Conservation (phyloP, 106 monocot species). For the Apostasia ramifera region DNA sequence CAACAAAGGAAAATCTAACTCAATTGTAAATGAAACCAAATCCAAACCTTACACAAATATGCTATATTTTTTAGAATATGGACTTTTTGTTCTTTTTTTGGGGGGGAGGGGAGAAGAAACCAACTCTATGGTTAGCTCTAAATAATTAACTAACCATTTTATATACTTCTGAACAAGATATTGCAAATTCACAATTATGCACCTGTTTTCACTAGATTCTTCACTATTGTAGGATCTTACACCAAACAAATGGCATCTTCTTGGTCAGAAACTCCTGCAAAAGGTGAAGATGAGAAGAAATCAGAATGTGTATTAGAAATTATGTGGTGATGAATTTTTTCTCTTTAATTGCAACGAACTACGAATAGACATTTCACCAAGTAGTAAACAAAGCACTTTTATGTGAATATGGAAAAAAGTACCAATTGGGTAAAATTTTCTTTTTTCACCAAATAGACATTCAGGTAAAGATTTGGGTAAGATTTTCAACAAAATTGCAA, state of each 20-base stretch:
- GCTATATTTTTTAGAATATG: conserved; percentile 1
- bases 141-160: conserved; percentile 20
- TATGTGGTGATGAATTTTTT: background rate
- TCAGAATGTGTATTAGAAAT: background rate
- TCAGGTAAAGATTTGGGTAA: background rate
- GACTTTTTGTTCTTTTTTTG: background rate
- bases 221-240: conserved; percentile 13
- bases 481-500: too few species aligned
- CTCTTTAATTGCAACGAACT: background rate
- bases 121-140: conserved; percentile 12
- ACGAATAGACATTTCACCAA: background rate
- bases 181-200: conserved; percentile 17
- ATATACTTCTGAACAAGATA: conserved; percentile 10
- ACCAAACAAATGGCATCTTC: conserved; percentile 12
- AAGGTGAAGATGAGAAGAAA: background rate
- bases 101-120: background rate
- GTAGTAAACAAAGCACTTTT: background rate
- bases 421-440: background rate
- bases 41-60: background rate
- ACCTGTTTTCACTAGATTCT: conserved; percentile 26
- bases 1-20: conserved; percentile 5
- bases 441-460: background rate
- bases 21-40: background rate
- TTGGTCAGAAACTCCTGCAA: conserved; percentile 21
- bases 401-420: background rate